Evolutionary conservation across 805 yeast genomes (phyloP).

Genomic region (Yarrowia deformans): DNA sequence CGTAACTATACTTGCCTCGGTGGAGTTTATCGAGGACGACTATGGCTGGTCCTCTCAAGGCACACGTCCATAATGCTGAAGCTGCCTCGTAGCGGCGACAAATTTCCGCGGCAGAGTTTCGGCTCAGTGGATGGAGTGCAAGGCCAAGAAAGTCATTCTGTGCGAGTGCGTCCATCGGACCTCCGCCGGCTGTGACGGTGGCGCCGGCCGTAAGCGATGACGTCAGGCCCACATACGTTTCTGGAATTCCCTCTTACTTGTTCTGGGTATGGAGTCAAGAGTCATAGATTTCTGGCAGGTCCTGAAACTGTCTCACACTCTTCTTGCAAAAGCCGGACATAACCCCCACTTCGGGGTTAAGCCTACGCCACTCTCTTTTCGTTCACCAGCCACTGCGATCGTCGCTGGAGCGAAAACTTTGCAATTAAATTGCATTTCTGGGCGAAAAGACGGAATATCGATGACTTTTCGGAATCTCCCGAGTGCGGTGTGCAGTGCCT

Average conservation of each 20-base stretch:
- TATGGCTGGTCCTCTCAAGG: too few relatives aligned
- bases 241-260: too few relatives aligned
- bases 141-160: conserved; percentile 16
- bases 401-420: background rate
- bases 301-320: too few relatives aligned
- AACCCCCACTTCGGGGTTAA: conserved; percentile 29
- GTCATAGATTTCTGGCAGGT: too few relatives aligned
- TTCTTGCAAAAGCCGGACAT: too few relatives aligned
- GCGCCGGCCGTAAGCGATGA: conserved; percentile 15
- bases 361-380: background rate
- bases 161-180: conserved; percentile 29
- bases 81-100: too few relatives aligned
- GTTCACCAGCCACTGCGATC: conserved; percentile 17
- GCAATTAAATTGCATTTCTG: background rate
- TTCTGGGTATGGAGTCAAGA: background rate
- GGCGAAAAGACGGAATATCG: background rate
- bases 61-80: too few relatives aligned
- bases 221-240: background rate
- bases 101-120: conserved; percentile 30
- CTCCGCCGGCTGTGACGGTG: conserved; percentile 4
- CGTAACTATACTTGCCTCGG: conserved; percentile 36
- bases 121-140: conserved; percentile 13
- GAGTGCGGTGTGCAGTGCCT: too few relatives aligned
- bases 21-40: background rate
- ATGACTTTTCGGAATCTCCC: too few relatives aligned